Evolutionary conservation across 2,329 filamentous ascomycete genomes (phyloP), one percentile per base, ranked within the genome.

Genomic region (Knoxdaviesia capensis): DNA sequence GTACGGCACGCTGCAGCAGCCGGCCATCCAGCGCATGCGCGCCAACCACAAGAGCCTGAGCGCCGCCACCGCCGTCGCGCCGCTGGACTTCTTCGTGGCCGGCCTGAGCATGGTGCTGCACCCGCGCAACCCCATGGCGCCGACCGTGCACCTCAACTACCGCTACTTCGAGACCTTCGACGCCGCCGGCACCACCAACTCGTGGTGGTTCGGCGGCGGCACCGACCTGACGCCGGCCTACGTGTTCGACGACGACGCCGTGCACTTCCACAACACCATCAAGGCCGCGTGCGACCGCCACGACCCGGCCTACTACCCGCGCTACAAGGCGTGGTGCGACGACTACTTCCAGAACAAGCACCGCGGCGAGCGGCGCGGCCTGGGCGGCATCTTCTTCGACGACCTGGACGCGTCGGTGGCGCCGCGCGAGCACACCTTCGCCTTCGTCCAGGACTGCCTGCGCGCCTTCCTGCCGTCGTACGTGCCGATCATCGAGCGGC

Each of bases 321-420:
- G 77, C 42, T 98, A 96, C 71, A 98, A 98, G 66, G 79, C 81
- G 56, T 98, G 90, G 90, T 98, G 90, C 58, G 90, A 98, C 58
- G 77, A 92, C 52, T 98, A 98, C 65, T 98, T 98, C 62, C 79
- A 71, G 65, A 82, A 94, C 60, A 88, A 87, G 57, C 90, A 98
- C 63, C 77, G 90, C 39, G 73, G 74, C 45, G 90, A 98, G 63
- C 68, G 75, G 39, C 80, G 90, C 40, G 90, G 90, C 44, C 64
- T 98, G 33, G 90, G 90, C 42, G 90, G 90, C 42, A 96, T 98
- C 59, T 98, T 98, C 72, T 98, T 98, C 54, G 90, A 98, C 59
- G 90, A 98, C 57, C 69, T 98, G 9, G 90, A 98, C 57, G 81
- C 82, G 52, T 71, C 74, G 1, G 81, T 88, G 52, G 84, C 86